Evolutionary conservation across 805 yeast species (phyloP).

Genomic region (Sugiyamaella floridensis): DNA sequence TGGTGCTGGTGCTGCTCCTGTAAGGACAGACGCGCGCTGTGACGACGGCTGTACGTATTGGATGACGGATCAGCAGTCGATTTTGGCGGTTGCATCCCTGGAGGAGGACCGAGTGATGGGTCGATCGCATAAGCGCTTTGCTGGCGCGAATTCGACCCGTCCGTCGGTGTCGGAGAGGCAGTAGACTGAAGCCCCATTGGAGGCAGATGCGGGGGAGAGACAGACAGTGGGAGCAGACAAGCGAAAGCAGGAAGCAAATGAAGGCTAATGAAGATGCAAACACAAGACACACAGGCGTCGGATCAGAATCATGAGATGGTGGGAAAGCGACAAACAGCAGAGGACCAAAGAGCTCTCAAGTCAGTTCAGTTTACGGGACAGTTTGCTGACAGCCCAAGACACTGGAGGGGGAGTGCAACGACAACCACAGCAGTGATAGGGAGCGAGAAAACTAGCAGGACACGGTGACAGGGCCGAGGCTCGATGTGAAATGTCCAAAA

Average conservation of each 20-base stretch:
- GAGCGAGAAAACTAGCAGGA: too few species aligned
- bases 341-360: too few species aligned
- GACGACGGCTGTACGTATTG: background rate
- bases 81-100: background rate
- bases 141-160: background rate
- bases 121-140: slow-evolving; percentile 1
- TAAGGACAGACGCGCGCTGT: background rate
- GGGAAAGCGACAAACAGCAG: too few species aligned
- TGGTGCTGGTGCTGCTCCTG: slow-evolving; percentile 22
- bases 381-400: too few species aligned
- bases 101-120: slow-evolving; percentile 1
- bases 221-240: background rate
- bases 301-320: too few species aligned
- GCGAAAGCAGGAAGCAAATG: background rate
- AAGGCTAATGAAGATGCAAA: too few species aligned
- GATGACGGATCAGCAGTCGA: background rate
- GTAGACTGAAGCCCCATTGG: background rate
- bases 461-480: too few species aligned
- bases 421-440: too few species aligned
- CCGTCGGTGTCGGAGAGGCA: background rate
- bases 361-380: too few species aligned
- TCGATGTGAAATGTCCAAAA: too few species aligned
- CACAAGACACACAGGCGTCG: too few species aligned
- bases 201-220: background rate
- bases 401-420: too few species aligned